A percentile compares a stretch with the other conserved stretches of the same genome.
These are phyloP conservation scores for Sarocladiaceae sp. DNA, from an alignment of 2,329 filamentous ascomycete species.

Conservation along the genomic window DNA sequence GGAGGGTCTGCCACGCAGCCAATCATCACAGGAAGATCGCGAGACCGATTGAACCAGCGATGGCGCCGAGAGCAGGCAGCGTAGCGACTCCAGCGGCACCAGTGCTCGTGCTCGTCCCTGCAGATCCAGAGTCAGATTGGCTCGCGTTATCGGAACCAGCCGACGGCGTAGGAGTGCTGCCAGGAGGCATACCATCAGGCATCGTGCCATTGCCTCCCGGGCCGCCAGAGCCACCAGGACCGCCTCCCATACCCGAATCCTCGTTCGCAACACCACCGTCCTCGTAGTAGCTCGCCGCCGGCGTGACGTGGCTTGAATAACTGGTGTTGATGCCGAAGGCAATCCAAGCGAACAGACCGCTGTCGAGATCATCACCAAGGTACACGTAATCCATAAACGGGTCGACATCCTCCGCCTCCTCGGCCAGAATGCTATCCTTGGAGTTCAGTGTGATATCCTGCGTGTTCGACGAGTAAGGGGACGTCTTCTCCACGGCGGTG, in stretches of 20 bases:
- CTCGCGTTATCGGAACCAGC: too few species aligned
- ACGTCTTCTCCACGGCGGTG: conserved; percentile 40
- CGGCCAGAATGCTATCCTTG: conserved; percentile 43
- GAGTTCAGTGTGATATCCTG: conserved; percentile 45
- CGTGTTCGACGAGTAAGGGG: conserved; percentile 44
- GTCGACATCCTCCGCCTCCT: conserved; percentile 44
- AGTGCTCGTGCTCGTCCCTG: not conserved
- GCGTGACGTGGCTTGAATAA: conserved; percentile 24
- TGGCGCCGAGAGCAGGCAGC: not conserved
- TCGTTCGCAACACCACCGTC: conserved; percentile 29
- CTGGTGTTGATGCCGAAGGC: conserved; percentile 39
- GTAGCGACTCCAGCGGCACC: not conserved
- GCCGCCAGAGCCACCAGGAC: not conserved
- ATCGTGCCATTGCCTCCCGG: not conserved
- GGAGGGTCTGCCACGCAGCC: too few species aligned
- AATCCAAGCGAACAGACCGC: conserved; percentile 54
- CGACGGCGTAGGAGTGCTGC: not conserved
- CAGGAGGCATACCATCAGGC: not conserved
- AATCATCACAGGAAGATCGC: not conserved
- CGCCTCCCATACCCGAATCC: not conserved
- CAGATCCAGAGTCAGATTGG: not conserved
- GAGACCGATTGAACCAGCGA: not conserved
- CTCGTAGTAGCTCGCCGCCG: conserved; percentile 26
- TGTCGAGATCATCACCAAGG: conserved; percentile 46
- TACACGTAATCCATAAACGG: conserved; percentile 55